Conservation (phyloP, 306 rosid species). For the Cajanus cajan region DNA sequence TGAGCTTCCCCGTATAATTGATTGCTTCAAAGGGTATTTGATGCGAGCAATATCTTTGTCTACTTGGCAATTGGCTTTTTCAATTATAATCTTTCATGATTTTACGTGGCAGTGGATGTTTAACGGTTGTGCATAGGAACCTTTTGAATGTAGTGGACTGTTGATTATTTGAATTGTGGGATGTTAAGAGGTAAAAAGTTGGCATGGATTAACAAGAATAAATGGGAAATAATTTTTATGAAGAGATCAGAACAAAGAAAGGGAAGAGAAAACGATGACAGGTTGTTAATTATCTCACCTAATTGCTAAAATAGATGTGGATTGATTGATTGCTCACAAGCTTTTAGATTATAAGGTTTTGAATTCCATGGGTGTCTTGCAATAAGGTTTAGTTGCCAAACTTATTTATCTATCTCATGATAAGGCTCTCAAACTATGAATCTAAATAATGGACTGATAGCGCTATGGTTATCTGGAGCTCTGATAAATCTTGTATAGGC, state of each 20-base stretch:
- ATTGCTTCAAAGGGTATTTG: neutral
- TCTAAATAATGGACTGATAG: neutral
- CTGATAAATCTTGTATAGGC: neutral
- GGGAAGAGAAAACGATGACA: neutral
- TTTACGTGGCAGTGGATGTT: neutral
- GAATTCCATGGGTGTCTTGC: neutral
- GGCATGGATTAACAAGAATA: neutral
- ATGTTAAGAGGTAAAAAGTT: neutral
- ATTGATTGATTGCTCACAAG: neutral
- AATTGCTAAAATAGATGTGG: neutral
- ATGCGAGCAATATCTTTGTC: neutral
- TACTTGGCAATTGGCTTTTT: neutral
- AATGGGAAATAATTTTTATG: neutral
- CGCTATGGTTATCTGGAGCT: neutral
- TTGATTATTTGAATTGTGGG: slow-evolving; percentile 7
- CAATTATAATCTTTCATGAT: neutral
- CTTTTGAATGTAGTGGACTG: neutral
- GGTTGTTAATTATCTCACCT: neutral
- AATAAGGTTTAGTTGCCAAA: neutral
- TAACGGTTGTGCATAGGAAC: neutral
- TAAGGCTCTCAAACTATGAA: neutral
- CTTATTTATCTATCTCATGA: neutral
- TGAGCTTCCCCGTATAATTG: neutral
- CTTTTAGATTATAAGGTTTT: neutral
- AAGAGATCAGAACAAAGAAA: neutral